A percentile compares a stretch with the other conserved stretches of the same genome.
These are phyloP conservation scores for Schizochytrium sp. DNA, from an alignment of 108 stramenopile species.

Conservation along the genomic window DNA sequence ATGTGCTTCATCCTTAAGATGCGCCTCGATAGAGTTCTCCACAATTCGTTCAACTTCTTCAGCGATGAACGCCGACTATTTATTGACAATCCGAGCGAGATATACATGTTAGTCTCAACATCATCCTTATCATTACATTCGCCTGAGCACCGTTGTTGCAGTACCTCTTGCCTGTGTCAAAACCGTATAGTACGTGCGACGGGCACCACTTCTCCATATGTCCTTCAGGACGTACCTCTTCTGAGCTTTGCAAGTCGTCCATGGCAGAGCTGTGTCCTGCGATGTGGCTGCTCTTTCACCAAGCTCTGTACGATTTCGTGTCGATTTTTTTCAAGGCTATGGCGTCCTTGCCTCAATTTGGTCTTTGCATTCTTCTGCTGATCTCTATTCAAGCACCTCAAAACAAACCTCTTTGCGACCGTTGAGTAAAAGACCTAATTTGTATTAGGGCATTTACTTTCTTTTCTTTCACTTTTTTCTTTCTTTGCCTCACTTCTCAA, in stretches of 20 bases:
- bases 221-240: conserved; percentile 2
- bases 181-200: too few species aligned
- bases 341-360: too few species aligned
- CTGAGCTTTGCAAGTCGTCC: conserved; percentile 54
- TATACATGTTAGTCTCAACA: background rate
- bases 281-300: too few species aligned
- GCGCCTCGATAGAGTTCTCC: conserved; percentile 6
- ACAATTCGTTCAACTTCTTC: conserved; percentile 64
- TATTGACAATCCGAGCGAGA: background rate
- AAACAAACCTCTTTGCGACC: background rate
- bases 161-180: too few species aligned
- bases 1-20: conserved; percentile 56
- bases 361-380: too few species aligned
- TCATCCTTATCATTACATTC: background rate
- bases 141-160: too few species aligned
- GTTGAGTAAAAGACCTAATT: background rate
- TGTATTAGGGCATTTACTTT: background rate
- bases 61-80: conserved; percentile 54
- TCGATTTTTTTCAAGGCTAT: too few species aligned
- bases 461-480: too few species aligned
- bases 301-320: too few species aligned
- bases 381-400: too few species aligned
- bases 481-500: background rate
- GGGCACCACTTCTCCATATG: background rate
- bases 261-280: background rate